These are phyloP conservation scores for Buddleja alternifolia DNA, from an alignment of 257 asterid species.

Conservation along the genomic window DNA sequence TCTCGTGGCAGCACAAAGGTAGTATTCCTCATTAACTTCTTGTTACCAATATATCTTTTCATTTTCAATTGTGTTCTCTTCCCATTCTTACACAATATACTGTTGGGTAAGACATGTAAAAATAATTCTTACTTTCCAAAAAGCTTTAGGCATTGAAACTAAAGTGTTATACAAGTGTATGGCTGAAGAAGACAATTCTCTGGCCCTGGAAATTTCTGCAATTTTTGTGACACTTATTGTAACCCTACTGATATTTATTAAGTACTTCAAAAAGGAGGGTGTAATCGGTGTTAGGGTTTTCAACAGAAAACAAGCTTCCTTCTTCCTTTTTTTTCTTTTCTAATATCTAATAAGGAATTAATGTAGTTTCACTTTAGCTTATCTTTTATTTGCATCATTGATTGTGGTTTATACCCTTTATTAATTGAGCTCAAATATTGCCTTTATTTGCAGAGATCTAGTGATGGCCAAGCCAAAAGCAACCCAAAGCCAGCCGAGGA, in stretches of 20 bases:
- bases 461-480: slow-evolving; percentile 68
- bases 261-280: no score
- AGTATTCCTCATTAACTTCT: not conserved
- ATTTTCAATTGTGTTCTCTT: not conserved
- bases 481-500: slow-evolving; percentile 70
- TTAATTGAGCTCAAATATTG: not conserved
- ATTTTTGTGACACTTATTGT: no score
- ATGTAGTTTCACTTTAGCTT: slow-evolving; percentile 8
- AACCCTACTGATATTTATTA: no score
- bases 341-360: not conserved
- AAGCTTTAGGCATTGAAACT: slow-evolving; percentile 14
- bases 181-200: not conserved
- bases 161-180: not conserved
- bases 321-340: no score
- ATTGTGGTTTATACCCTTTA: not conserved
- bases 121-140: not conserved
- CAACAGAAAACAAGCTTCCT: no score
- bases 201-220: not conserved
- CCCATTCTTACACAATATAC: not conserved
- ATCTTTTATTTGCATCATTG: not conserved
- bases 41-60: not conserved
- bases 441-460: slow-evolving; percentile 49
- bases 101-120: slow-evolving; percentile 4
- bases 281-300: no score
- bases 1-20: slow-evolving; percentile 89